Evolutionary conservation across 2,329 filamentous ascomycete species (phyloP).

Genomic region (Ophiocordyceps polyrhachis-furcata): DNA sequence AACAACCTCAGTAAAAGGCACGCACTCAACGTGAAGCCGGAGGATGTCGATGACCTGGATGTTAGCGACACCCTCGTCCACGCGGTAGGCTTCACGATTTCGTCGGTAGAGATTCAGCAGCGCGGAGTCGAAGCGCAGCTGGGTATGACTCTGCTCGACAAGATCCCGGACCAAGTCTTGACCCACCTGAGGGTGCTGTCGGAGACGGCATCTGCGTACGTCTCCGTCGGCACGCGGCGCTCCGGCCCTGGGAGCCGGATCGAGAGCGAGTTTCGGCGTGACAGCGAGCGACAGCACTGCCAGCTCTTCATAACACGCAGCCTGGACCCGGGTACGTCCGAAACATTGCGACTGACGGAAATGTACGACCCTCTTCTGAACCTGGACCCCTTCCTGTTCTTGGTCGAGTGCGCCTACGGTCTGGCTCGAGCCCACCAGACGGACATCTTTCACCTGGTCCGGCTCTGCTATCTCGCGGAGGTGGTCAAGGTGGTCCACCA

Average conservation of each 20-base stretch:
- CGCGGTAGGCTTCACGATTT: constrained; percentile 67
- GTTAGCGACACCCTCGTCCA: constrained; percentile 41
- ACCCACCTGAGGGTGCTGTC: constrained; percentile 77
- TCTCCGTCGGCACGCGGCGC: constrained; percentile 54
- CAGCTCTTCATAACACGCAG: constrained; percentile 53
- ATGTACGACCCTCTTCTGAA: constrained; percentile 39
- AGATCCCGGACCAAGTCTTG: constrained; percentile 64
- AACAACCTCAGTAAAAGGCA: constrained; percentile 30
- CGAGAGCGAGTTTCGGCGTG: constrained; percentile 44
- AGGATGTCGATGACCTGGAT: constrained; percentile 24
- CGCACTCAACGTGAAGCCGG: constrained; percentile 10
- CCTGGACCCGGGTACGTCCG: constrained; percentile 21
- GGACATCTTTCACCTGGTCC: constrained; percentile 62
- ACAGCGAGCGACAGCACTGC: constrained; percentile 53
- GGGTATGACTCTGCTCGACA: constrained; percentile 60
- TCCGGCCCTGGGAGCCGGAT: constrained; percentile 40
- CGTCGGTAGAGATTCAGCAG: constrained; percentile 79
- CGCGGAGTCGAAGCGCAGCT: constrained; percentile 61
- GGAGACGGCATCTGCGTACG: constrained; percentile 75
- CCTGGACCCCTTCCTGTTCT: constrained; percentile 59
- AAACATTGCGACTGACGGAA: constrained; percentile 22
- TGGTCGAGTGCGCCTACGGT: constrained; percentile 60
- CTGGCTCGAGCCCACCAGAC: constrained; percentile 47
- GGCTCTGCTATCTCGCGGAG: constrained; percentile 79
- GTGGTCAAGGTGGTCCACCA: constrained; percentile 62